Evolutionary conservation across 306 rosid genomes (phyloP).

Genomic region (Quercus mongolica): DNA sequence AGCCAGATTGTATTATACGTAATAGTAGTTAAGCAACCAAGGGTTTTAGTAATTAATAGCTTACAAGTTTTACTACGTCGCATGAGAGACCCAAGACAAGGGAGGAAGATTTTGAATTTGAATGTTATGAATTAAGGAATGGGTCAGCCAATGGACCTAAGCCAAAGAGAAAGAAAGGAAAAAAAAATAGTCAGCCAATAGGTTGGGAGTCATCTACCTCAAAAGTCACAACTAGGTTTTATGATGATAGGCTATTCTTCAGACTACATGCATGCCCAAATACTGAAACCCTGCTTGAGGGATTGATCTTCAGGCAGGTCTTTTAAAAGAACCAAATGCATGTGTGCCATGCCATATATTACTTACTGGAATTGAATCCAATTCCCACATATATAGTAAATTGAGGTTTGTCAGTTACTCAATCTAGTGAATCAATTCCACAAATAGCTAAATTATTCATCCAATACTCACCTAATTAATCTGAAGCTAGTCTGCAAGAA

Average conservation of each 20-base stretch:
- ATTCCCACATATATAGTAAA: too few relatives aligned
- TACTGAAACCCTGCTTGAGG: not conserved
- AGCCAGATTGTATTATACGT: too few relatives aligned
- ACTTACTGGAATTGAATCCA: not conserved
- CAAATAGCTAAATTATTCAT: too few relatives aligned
- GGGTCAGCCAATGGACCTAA: slow-evolving; percentile 1
- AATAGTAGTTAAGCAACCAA: too few relatives aligned
- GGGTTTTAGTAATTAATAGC: not conserved
- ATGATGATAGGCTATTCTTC: not conserved
- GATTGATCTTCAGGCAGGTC: not conserved
- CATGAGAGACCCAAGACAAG: not conserved
- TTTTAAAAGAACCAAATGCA: not conserved
- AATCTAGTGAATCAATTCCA: too few relatives aligned
- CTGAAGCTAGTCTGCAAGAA: too few relatives aligned
- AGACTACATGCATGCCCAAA: not conserved
- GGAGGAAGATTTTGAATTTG: not conserved
- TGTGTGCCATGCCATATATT: not conserved
- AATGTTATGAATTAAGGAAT: not conserved
- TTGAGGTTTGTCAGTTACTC: too few relatives aligned
- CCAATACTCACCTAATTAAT: too few relatives aligned
- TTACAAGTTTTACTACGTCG: not conserved
- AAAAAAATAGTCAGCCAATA: too few relatives aligned
- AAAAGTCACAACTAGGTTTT: not conserved
- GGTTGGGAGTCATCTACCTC: not conserved
- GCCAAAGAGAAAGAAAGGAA: too few relatives aligned